These are phyloP conservation scores for Camillea tinctor DNA, from an alignment of 2,329 filamentous ascomycete species.

Conservation along the genomic window DNA sequence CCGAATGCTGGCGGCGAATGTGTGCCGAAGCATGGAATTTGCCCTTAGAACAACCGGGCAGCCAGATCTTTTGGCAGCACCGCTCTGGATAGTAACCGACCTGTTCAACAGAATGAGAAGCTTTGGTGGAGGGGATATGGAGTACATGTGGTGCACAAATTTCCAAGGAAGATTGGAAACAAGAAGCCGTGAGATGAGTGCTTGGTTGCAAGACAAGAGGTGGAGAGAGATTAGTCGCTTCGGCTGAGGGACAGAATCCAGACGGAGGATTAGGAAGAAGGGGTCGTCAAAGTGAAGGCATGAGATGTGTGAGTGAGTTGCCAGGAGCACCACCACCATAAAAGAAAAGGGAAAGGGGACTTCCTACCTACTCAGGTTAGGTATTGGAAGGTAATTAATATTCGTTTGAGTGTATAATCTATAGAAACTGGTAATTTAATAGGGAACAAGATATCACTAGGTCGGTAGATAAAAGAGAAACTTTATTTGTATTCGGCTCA, in stretches of 20 bases:
- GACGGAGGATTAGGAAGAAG: too few species aligned
- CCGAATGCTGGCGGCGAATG: constrained; percentile 44
- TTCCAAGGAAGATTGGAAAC: constrained; percentile 23
- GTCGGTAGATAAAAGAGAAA: too few species aligned
- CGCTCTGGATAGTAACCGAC: constrained; percentile 26
- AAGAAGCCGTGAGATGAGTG: constrained; percentile 18
- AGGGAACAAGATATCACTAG: neutral
- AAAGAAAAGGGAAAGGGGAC: too few species aligned
- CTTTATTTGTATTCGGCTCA: too few species aligned
- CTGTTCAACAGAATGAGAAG: constrained; percentile 25
- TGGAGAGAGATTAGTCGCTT: constrained; percentile 27
- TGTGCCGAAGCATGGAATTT: constrained; percentile 52
- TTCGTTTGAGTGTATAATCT: constrained; percentile 8
- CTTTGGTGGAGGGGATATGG: constrained; percentile 24
- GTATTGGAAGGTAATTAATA: constrained; percentile 7
- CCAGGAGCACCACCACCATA: constrained; percentile 3
- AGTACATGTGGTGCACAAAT: constrained; percentile 26
- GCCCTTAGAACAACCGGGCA: constrained; percentile 39
- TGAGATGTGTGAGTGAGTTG: neutral
- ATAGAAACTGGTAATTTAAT: neutral
- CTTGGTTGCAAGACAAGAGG: constrained; percentile 26
- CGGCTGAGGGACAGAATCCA: constrained; percentile 13
- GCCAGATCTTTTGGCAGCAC: constrained; percentile 29
- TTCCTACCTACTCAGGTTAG: too few species aligned
- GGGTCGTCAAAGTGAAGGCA: too few species aligned